Conservation (phyloP, 1,284 basidiomycete genomes). For the Takashimella tepidaria region DNA sequence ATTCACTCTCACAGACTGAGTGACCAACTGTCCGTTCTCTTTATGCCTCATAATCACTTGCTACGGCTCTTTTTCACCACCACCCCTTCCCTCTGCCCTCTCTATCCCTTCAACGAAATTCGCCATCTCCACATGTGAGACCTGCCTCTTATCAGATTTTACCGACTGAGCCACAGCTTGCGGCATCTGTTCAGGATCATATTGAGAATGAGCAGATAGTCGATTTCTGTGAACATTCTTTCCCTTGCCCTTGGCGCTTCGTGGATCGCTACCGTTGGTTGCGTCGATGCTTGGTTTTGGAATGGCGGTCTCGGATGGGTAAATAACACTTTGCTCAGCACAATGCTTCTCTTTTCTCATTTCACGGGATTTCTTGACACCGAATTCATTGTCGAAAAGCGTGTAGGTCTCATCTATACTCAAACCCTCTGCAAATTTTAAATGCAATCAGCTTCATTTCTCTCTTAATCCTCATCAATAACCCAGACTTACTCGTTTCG, state of each 20-base stretch:
- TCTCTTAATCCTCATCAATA: background rate
- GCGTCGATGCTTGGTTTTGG: background rate
- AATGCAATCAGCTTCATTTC: background rate
- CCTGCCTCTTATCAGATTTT: background rate
- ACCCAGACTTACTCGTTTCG: background rate
- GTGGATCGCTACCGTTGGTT: background rate
- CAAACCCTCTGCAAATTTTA: constrained; percentile 6
- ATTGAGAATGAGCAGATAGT: background rate
- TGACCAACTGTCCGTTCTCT: no score
- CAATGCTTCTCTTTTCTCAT: constrained; percentile 7
- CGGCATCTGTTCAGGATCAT: background rate
- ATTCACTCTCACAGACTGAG: no score
- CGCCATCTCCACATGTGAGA: background rate
- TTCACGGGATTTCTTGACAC: constrained; percentile 11
- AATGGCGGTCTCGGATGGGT: no score
- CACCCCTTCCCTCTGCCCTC: background rate
- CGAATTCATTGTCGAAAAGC: constrained; percentile 17
- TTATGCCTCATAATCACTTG: no score
- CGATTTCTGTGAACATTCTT: no score
- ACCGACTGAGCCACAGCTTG: background rate
- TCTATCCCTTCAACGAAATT: background rate
- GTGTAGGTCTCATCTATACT: constrained; percentile 15
- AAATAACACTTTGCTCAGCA: background rate
- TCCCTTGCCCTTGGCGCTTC: no score
- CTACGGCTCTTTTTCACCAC: no score